Conservation (phyloP, 768 basidiomycete genomes). For the Hemileccinum impolitum region DNA sequence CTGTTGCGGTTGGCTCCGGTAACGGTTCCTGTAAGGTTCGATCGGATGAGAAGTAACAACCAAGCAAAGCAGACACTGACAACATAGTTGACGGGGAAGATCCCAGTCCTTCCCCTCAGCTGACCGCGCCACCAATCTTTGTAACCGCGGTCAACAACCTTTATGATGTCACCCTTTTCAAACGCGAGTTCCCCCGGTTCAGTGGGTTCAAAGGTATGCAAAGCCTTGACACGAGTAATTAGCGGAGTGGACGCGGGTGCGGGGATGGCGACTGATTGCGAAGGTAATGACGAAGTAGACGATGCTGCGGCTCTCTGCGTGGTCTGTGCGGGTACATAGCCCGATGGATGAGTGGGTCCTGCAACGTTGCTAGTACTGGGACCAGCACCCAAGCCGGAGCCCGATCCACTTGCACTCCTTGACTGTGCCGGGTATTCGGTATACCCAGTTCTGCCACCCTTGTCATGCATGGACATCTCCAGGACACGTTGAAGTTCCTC, state of each 20-base stretch:
- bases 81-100: slow-evolving; percentile 97
- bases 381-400: slow-evolving; percentile 17
- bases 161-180: slow-evolving; percentile 89
- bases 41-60: not conserved
- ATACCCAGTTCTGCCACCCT: slow-evolving; percentile 71
- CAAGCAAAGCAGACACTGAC: slow-evolving; percentile 41
- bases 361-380: slow-evolving; percentile 17
- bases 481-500: slow-evolving; percentile 92
- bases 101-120: slow-evolving; percentile 83
- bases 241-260: slow-evolving; percentile 32
- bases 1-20: slow-evolving; percentile 75
- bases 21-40: slow-evolving; percentile 60
- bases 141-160: slow-evolving; percentile 90
- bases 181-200: slow-evolving; percentile 90
- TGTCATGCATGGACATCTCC: slow-evolving; percentile 91
- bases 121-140: slow-evolving; percentile 98
- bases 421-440: slow-evolving; percentile 40
- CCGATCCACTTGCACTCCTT: slow-evolving; percentile 36
- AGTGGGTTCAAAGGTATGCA: slow-evolving; percentile 85
- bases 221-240: slow-evolving; percentile 80
- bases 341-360: slow-evolving; percentile 44
- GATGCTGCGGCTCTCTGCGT: slow-evolving; percentile 34
- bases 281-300: slow-evolving; percentile 27
- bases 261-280: slow-evolving; percentile 16
- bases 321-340: slow-evolving; percentile 59